Evolutionary conservation across 148 eudicot species (phyloP).

Genomic region (Drosera capensis): DNA sequence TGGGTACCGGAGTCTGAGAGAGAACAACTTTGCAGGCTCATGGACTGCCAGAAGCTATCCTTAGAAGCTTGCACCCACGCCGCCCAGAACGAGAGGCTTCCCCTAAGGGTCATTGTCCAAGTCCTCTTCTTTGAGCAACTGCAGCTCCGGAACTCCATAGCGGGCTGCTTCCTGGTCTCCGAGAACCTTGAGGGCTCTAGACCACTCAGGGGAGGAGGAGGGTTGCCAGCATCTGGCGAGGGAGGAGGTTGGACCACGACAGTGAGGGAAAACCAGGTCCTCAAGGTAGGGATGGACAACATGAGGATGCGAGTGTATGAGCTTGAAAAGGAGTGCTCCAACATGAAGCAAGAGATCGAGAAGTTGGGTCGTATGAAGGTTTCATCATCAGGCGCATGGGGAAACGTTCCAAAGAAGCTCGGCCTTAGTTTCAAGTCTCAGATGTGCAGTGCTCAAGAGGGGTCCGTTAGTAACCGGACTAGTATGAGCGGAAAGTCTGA

Average conservation of each 20-base stretch:
- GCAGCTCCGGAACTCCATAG: slow-evolving; percentile 81
- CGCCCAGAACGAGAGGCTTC: slow-evolving; percentile 82
- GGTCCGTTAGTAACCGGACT: slow-evolving; percentile 60
- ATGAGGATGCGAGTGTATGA: slow-evolving; percentile 86
- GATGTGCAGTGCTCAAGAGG: slow-evolving; percentile 90
- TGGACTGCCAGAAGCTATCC: slow-evolving; percentile 93
- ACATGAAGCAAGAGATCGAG: slow-evolving; percentile 69
- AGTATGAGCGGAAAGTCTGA: slow-evolving; percentile 24
- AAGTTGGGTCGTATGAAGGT: slow-evolving; percentile 53
- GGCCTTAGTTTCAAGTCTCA: slow-evolving; percentile 69
- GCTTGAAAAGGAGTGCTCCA: slow-evolving; percentile 82
- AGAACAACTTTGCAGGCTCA: slow-evolving; percentile 65
- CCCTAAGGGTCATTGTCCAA: slow-evolving; percentile 62
- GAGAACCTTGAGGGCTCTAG: slow-evolving; percentile 72
- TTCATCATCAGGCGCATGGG: slow-evolving; percentile 45
- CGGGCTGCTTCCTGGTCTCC: slow-evolving; percentile 72
- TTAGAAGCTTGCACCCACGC: slow-evolving; percentile 94
- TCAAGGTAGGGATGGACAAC: slow-evolving; percentile 83
- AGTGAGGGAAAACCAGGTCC: slow-evolving; percentile 68
- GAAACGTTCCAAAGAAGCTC: slow-evolving; percentile 50
- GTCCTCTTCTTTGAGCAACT: slow-evolving; percentile 96
- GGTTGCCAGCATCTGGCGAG: slow-evolving; percentile 28
- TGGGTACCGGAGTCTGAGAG: slow-evolving; percentile 69
- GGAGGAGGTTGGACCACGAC: slow-evolving; percentile 62
- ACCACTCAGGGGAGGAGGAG: slow-evolving; percentile 55